Evolutionary conservation across 169 alveolate species (phyloP), one percentile per base, ranked within the genome.

Genomic region (Plasmodium gaboni): DNA sequence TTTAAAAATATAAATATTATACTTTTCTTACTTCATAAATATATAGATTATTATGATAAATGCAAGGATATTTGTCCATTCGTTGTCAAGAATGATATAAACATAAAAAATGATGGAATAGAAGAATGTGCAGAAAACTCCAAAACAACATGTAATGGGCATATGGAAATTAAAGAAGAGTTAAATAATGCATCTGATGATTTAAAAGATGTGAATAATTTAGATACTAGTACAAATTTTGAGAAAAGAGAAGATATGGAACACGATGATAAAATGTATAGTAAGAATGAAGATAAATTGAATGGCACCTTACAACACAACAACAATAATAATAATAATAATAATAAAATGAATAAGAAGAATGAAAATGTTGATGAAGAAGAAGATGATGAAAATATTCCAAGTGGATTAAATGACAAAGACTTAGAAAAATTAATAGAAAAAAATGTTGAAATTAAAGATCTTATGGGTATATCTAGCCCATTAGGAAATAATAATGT

Each of bases 21-120:
- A n/a, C 91, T 83, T 68, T 83, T 83, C 15, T 19, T 83, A 50
- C 63, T 83, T 1, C 83, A 83, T 22, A 83, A 57, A 68, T 83
- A 83, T 68, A 17, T 83, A 17, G 65, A 83, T 24, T 51, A 83
- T 68, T 83, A 83, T 55, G 83, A 68, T 50, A 15, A 48, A 12
- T n/a, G n/a, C 7, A 19, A 57, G 61, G 73, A 83, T 19, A 17
- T 78, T 42, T 53, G 55, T 12, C 57, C 69, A 2, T 65, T 57
- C 15, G 3, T 28, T 15, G 86, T 55, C 51, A 50, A 17, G 24
- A 50, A 38, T 12, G 68, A 48, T n/a, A 10, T 24, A 71, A 2
- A 22, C 22, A 0, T n/a, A 28, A 32, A 26, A 32, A 38, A 22
- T 2, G 51, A 65, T n/a, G 13, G 4, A 9, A 32, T n/a, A 2